A percentile compares a stretch with the other conserved stretches of the same genome.
phyloP scores from a whole-genome alignment of 1,284 basidiomycete species.

The Cutaneotrichosporon mucoides region DNA sequence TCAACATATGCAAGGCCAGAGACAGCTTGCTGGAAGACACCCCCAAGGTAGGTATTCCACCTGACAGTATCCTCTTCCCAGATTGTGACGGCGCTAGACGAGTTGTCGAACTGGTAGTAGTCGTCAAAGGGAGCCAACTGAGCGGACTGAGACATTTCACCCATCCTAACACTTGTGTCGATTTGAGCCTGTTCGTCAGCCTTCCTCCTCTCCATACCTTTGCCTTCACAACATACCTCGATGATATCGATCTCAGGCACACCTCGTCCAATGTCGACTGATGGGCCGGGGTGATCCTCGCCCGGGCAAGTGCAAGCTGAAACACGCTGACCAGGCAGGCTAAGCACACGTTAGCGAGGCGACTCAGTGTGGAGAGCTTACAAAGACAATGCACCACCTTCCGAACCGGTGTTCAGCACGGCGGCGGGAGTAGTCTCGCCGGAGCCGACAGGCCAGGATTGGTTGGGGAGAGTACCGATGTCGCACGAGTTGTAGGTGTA shows the following conservation, averaged over 20 bases:
- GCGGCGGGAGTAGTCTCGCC: slow-evolving; percentile 29
- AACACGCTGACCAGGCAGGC: slow-evolving; percentile 55
- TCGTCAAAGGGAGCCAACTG: slow-evolving; percentile 59
- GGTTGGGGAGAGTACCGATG: slow-evolving; percentile 68
- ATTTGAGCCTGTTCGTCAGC: slow-evolving; percentile 24
- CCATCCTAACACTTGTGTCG: slow-evolving; percentile 21
- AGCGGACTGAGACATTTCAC: slow-evolving; percentile 59
- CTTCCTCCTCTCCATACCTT: background rate
- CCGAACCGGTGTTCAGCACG: slow-evolving; percentile 23
- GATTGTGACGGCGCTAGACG: slow-evolving; percentile 32
- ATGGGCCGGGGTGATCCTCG: slow-evolving; percentile 51
- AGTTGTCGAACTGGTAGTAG: slow-evolving; percentile 59
- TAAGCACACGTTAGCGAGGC: slow-evolving; percentile 10
- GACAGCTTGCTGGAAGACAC: slow-evolving; percentile 73
- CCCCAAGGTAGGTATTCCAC: slow-evolving; percentile 72
- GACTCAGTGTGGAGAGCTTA: background rate
- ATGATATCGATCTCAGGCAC: slow-evolving; percentile 57
- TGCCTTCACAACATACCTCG: slow-evolving; percentile 39
- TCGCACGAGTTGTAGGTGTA: slow-evolving; percentile 71
- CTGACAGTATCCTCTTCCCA: slow-evolving; percentile 54
- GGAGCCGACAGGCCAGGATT: slow-evolving; percentile 43
- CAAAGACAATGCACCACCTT: slow-evolving; percentile 18
- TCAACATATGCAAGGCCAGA: slow-evolving; percentile 61
- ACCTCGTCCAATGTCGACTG: slow-evolving; percentile 45
- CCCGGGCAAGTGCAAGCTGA: slow-evolving; percentile 58